Percentiles rank a stretch among this genome's conserved stretches.
phyloP scores from a whole-genome alignment of 768 basidiomycete species.

The Leccinum disarticulatum region DNA sequence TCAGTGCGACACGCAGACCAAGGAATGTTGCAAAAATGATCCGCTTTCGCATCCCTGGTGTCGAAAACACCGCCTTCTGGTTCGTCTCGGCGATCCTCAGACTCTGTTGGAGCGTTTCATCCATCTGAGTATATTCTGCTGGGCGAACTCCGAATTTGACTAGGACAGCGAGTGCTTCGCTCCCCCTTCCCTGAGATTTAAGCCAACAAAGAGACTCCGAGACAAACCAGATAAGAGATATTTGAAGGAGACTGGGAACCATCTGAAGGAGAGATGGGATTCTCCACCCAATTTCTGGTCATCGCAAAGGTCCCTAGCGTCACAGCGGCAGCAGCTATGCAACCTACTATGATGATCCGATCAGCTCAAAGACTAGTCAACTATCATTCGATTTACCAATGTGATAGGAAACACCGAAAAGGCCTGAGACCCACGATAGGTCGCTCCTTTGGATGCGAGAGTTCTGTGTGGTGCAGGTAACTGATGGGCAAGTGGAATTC shows the following conservation, averaged over 20 bases:
- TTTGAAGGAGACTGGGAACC: background rate
- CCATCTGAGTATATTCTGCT: background rate
- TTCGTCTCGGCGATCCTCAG: background rate
- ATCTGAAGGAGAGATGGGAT: background rate
- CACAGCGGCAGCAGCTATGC: background rate
- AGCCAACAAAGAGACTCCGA: background rate
- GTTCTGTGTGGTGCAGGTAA: background rate
- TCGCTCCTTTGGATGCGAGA: background rate
- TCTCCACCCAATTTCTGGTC: background rate
- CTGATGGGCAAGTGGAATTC: background rate
- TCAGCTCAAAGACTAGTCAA: background rate
- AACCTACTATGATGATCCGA: background rate
- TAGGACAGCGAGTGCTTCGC: background rate
- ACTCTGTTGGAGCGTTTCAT: background rate
- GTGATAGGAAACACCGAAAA: background rate
- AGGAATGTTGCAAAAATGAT: background rate
- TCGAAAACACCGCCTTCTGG: background rate
- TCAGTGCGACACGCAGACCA: background rate
- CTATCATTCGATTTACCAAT: background rate
- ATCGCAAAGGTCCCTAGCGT: background rate
- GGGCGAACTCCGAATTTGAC: background rate
- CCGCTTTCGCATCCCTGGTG: background rate
- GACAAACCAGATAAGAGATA: background rate
- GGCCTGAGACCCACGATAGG: background rate
- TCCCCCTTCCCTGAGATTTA: background rate